A percentile compares a stretch with the other conserved stretches of the same genome.
phyloP scores from a whole-genome alignment of 2,329 filamentous ascomycete species.

The Monosporascus cannonballus region DNA sequence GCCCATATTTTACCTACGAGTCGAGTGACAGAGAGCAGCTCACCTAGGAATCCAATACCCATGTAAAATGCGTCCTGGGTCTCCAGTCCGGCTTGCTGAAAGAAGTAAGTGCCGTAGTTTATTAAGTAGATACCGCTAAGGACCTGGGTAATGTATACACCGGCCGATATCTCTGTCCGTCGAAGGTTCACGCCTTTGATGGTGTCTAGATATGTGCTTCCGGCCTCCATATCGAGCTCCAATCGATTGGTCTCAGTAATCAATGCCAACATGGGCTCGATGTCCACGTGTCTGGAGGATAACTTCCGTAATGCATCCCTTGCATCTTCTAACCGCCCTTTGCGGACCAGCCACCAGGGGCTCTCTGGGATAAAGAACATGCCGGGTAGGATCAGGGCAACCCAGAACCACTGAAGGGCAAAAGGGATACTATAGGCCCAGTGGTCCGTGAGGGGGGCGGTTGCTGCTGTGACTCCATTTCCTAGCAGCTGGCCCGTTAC shows the following conservation, averaged over 20 bases:
- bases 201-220: constrained; percentile 44
- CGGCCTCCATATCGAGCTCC: constrained; percentile 44
- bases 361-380: constrained; percentile 43
- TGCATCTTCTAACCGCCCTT: constrained; percentile 34
- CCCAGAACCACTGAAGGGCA: constrained; percentile 46
- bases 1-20: not conserved
- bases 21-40: constrained; percentile 7
- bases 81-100: constrained; percentile 49
- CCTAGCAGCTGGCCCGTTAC: constrained; percentile 55
- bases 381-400: constrained; percentile 36
- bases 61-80: constrained; percentile 47
- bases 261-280: constrained; percentile 43
- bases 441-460: constrained; percentile 32
- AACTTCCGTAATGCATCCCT: constrained; percentile 34
- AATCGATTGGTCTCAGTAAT: constrained; percentile 53
- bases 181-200: constrained; percentile 42
- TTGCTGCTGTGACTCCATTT: constrained; percentile 39
- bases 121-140: constrained; percentile 59
- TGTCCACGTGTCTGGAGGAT: constrained; percentile 39
- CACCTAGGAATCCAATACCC: constrained; percentile 42
- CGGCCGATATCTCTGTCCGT: constrained; percentile 51
- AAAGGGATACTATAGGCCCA: constrained; percentile 47
- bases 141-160: constrained; percentile 61
- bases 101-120: constrained; percentile 58
- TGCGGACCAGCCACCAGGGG: constrained; percentile 44